phyloP scores from a whole-genome alignment of 768 basidiomycete genomes.

The Strobilomyces echinocephalus region DNA sequence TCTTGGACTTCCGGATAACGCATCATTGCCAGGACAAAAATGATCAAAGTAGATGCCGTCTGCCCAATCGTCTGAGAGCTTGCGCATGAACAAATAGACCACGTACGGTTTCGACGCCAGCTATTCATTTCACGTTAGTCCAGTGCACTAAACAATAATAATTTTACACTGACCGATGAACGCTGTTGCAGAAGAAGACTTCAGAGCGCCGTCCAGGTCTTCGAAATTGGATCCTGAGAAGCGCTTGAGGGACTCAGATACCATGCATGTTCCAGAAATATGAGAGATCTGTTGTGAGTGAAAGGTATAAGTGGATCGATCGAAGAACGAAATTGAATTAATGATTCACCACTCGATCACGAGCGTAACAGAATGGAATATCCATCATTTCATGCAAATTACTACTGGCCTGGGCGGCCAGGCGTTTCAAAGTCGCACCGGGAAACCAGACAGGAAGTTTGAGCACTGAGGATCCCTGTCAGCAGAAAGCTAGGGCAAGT shows the following conservation, averaged over 20 bases:
- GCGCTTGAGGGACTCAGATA: constrained; percentile 28
- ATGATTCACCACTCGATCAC: constrained; percentile 20
- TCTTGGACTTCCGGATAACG: constrained; percentile 32
- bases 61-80: constrained; percentile 6
- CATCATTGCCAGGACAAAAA: constrained; percentile 35
- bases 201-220: constrained; percentile 26
- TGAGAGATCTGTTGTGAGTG: constrained; percentile 12
- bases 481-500: constrained; percentile 1
- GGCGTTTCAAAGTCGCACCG: constrained; percentile 30
- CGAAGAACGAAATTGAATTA: background rate
- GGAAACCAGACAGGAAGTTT: constrained; percentile 34
- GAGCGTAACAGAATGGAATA: constrained; percentile 28
- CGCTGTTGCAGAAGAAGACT: constrained; percentile 30
- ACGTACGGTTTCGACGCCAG: constrained; percentile 30
- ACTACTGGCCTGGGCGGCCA: constrained; percentile 27
- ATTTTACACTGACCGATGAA: constrained; percentile 25
- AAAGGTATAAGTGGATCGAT: background rate
- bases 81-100: background rate
- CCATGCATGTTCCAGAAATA: constrained; percentile 26
- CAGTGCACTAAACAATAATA: background rate
- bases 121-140: constrained; percentile 13
- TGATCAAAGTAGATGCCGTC: constrained; percentile 31
- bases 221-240: constrained; percentile 14
- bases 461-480: constrained; percentile 22
- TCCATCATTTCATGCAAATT: constrained; percentile 28